Evolutionary conservation across 2,329 filamentous ascomycete species (phyloP), one percentile per base, ranked within the genome.

Genomic region (Fusarium graminum): DNA sequence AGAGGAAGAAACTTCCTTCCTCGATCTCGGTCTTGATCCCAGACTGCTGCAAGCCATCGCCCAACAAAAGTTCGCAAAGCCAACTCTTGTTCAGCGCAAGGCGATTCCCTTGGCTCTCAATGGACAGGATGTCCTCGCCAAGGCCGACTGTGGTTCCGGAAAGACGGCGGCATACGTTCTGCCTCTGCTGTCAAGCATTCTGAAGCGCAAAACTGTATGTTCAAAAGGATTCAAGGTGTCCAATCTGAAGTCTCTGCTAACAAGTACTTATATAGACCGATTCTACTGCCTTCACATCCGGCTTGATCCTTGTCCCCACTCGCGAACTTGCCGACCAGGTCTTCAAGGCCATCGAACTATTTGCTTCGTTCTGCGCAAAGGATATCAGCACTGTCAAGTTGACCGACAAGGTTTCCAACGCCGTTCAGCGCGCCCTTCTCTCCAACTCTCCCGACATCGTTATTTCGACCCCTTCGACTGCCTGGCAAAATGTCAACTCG

Each of bases 101-200:
- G 92, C 92, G 2, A 97, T 99, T 64, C 95, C 95, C 2, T 80
- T 97, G 36, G 93, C 92, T 22, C 83, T 98, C 17, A 88, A 93
- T 67, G 94, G 95, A 13, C 90, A 92, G 74, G 93, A 98, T 83
- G 89, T 99, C 45, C 83, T 98, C 38, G 94, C 93, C 53, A 93
- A 94, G 74, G 93, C 94, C 36, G 96, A 94, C 78, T 98, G 95
- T 7, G 95, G 95, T 13, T 97, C 94, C 6, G 95, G 95, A 70
- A 99, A 99, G 84, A 99, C 95, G 12, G 93, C 93, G n/a, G 94
- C 95, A 47, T 98, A 98, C 76, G 82, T 97, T 8, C 84, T 99
- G 40, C 95, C 95, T 2, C 85, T 97, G n/a, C 80, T 99, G 16
- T 91, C 97, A 70, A 86, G 87, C 34, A 92, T 97, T 63, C 81